Evolutionary conservation across 768 basidiomycete species (phyloP).

Genomic region (Suillus plorans): DNA sequence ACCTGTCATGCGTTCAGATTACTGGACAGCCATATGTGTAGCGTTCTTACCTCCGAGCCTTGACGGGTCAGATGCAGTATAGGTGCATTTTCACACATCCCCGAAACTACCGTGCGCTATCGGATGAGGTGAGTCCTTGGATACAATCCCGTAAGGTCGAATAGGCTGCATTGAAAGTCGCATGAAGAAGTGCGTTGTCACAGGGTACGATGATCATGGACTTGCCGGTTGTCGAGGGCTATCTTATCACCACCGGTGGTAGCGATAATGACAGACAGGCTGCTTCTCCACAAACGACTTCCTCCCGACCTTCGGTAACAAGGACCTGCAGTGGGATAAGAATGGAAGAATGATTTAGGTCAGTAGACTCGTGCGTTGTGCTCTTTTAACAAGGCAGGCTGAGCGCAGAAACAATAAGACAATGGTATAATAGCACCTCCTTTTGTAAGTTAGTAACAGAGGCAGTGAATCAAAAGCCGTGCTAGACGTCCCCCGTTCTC

Average conservation of each 20-base stretch:
- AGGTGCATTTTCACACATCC: conserved; percentile 10
- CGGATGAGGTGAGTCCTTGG: conserved; percentile 1
- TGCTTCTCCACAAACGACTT: background rate
- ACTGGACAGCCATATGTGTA: background rate
- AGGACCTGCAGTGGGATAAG: background rate
- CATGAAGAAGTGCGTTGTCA: background rate
- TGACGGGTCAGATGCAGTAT: background rate
- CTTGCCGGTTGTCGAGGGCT: background rate
- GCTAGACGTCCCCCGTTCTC: no score
- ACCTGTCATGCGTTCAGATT: conserved; percentile 2
- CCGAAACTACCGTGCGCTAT: conserved; percentile 6
- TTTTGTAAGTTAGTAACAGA: no score
- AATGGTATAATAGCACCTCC: no score
- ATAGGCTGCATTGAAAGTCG: background rate
- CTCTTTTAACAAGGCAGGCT: background rate
- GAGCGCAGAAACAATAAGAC: no score
- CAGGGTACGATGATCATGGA: background rate
- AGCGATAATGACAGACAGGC: background rate
- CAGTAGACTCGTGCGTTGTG: background rate
- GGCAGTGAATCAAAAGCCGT: no score
- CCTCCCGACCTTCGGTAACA: background rate
- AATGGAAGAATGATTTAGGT: background rate
- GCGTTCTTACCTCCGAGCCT: background rate
- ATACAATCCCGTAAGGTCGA: conserved; percentile 3
- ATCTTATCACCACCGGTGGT: background rate